A percentile compares a stretch with the other conserved stretches of the same genome.
phyloP scores from a whole-genome alignment of 2,329 filamentous ascomycete genomes.

The Ciborinia camelliae region DNA sequence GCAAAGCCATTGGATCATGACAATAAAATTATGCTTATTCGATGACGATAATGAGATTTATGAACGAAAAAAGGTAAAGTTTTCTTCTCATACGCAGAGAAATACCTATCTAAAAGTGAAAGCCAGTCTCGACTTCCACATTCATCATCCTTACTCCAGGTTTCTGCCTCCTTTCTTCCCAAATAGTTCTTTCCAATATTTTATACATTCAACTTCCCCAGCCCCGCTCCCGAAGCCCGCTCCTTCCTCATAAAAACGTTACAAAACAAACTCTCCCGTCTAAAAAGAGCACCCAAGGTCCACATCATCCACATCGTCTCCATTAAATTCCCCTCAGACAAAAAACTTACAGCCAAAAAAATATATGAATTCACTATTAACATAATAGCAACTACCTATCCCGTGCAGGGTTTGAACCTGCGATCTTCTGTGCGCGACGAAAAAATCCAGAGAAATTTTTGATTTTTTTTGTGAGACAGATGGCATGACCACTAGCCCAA shows the following conservation, averaged over 20 bases:
- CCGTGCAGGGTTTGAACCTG: slow-evolving; percentile 17
- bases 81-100: too few species aligned
- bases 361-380: too few species aligned
- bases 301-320: background rate
- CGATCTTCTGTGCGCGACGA: slow-evolving; percentile 6
- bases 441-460: background rate
- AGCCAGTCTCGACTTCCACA: too few species aligned
- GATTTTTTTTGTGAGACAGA: slow-evolving; percentile 13
- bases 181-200: background rate
- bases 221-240: background rate
- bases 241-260: background rate
- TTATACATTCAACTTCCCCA: too few species aligned
- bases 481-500: slow-evolving; percentile 17
- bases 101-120: too few species aligned
- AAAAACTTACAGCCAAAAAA: background rate
- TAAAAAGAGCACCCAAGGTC: too few species aligned
- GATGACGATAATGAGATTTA: too few species aligned
- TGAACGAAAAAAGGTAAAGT: too few species aligned
- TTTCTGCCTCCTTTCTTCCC: background rate
- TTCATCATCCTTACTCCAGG: too few species aligned
- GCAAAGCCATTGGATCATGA: too few species aligned
- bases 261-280: background rate
- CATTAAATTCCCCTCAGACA: rapidly evolving
- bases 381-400: too few species aligned
- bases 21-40: too few species aligned